Conservation (phyloP, 1,284 basidiomycete genomes). For the Cryptococcus neoformans region DNA sequence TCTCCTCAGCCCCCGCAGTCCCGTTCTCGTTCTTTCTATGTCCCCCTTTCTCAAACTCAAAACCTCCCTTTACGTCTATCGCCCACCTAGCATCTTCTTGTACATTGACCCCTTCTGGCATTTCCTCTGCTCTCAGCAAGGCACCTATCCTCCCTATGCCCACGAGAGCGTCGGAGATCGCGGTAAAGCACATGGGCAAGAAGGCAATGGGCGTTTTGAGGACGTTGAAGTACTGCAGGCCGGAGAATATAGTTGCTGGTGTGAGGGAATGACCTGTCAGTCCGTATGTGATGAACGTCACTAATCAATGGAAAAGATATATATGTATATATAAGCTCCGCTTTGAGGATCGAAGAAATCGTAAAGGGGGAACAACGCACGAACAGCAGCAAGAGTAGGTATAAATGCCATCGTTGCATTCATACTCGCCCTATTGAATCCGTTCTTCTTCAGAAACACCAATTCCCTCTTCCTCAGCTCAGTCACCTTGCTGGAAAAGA, state of each 20-base stretch:
- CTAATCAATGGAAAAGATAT: conserved; percentile 1
- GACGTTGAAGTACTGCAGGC: conserved; percentile 73
- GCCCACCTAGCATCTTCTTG: conserved; percentile 53
- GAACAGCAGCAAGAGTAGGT: conserved; percentile 65
- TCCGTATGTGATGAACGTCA: conserved; percentile 73
- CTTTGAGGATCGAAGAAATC: not conserved
- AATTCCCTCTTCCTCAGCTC: conserved; percentile 58
- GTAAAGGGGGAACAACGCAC: conserved; percentile 13
- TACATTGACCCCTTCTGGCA: conserved; percentile 56
- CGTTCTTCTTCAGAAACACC: conserved; percentile 38
- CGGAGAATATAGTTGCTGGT: conserved; percentile 68
- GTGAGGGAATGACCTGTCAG: conserved; percentile 63
- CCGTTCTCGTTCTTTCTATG: not conserved
- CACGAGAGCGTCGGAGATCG: conserved; percentile 55
- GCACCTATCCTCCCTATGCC: conserved; percentile 18
- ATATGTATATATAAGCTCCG: not conserved
- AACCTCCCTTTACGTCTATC: conserved; percentile 62
- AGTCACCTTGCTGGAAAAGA: conserved; percentile 60
- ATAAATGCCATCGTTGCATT: conserved; percentile 53
- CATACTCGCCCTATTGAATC: conserved; percentile 29
- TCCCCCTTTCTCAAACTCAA: conserved; percentile 61
- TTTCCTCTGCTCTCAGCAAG: conserved; percentile 56
- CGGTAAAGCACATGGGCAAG: conserved; percentile 46
- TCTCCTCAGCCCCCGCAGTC: not conserved
- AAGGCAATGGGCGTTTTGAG: conserved; percentile 31